Evolutionary conservation across 2,329 filamentous ascomycete species (phyloP).

Genomic region (Pyricularia grisea): DNA sequence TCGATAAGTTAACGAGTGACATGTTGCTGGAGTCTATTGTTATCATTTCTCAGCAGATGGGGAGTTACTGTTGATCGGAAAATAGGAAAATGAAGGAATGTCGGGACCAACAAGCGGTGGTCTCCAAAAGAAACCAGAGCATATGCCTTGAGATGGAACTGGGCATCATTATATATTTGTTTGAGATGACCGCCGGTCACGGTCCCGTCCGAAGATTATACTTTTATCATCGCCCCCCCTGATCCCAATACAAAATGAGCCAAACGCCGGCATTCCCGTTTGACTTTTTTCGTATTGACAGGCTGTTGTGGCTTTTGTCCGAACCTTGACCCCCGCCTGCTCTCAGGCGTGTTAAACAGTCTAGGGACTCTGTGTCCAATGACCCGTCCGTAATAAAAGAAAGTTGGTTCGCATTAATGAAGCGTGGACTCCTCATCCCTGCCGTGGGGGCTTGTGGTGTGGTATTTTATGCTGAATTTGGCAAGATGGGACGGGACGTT

Average conservation of each 20-base stretch:
- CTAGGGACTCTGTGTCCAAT: no score
- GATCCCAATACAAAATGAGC: background rate
- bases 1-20: slow-evolving; percentile 2
- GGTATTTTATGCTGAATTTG: background rate
- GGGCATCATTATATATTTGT: background rate
- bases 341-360: no score
- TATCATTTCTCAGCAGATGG: background rate
- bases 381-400: background rate
- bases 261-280: background rate
- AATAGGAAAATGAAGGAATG: background rate
- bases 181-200: no score
- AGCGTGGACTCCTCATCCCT: background rate
- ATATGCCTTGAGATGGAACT: background rate
- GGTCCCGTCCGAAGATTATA: background rate
- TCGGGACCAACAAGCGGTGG: background rate
- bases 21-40: background rate
- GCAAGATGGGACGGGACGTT: background rate
- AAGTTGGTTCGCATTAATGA: background rate
- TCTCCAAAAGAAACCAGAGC: background rate
- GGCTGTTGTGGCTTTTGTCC: background rate
- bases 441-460: background rate
- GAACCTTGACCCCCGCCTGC: background rate
- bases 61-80: background rate
- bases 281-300: background rate
- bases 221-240: background rate